Base-by-base conservation (phyloP, 2,329 filamentous ascomycete species). In the Nigrospora oryzae region DNA sequence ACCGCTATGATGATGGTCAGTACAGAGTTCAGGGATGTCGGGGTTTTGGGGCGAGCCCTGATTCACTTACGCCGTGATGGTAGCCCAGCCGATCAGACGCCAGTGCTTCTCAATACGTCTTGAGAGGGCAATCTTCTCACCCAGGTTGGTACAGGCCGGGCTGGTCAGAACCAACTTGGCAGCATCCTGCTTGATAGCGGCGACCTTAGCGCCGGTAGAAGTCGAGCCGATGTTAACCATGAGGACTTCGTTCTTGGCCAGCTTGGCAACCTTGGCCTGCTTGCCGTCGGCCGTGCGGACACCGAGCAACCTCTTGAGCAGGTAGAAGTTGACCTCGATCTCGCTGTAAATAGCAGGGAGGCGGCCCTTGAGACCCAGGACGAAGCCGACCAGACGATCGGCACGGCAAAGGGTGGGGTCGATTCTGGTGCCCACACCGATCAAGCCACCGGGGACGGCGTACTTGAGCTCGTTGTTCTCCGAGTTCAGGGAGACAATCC, bases 201-300 rank as follows among this genome's bases (percentile, higher is more conserved):
- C 81, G 44, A 98, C 89, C 81, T 97, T 98, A 55, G 93, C 93
- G 68, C 93, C 93, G 13, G 91, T 96, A 39, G 93, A 94, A 11
- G 91, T 97, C 34, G 89, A 95, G 50, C 93, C 93, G 63, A 98
- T 98, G 76, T 98, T 98, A 54, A 98, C 93, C 93, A 98, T 97
- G 69, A 98, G 84, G 60, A 97, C 89, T 69, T 98, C 93, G 71
- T 95, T 96, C 83, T 97, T 98, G 46, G 89, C 77, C 53, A 98
- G 77, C 75, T 98, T 98, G 58, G 90, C 89, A 55, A 98, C 93
- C 84, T 98, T 98, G 62, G 91, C 91, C 71, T 97, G 93, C 77
- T 98, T 98, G 65, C 93, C 93, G 57, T 98, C 93, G 51, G 91
- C 89, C 39, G 93, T 95, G 73, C 94, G 90, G 60, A 98, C 93